Percentiles rank a stretch among this genome's conserved stretches.
Conservation (phyloP, 139 green algal genomes). For the Picocystis salinarum region DNA sequence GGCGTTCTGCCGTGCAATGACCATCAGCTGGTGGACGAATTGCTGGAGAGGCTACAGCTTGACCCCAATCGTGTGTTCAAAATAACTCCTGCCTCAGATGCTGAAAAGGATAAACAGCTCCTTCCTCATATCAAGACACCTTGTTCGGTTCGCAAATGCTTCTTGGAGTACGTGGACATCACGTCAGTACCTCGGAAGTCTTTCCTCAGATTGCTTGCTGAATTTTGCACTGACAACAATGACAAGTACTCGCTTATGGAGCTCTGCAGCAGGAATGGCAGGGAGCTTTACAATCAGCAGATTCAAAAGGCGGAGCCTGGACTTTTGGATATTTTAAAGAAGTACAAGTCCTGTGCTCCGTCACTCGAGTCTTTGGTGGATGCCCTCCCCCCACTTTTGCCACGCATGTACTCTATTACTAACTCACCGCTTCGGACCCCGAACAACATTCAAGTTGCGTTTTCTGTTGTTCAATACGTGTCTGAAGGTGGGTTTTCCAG, state of each 20-base stretch:
- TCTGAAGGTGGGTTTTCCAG: constrained; percentile 20
- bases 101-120: constrained; percentile 8
- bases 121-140: constrained; percentile 46
- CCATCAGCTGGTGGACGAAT: constrained; percentile 25
- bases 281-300: constrained; percentile 31
- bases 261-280: constrained; percentile 27
- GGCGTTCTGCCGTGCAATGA: constrained; percentile 62
- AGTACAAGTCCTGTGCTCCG: constrained; percentile 50
- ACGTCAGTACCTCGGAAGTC: constrained; percentile 48
- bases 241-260: constrained; percentile 43
- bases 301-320: constrained; percentile 29
- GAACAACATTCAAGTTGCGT: constrained; percentile 31
- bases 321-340: constrained; percentile 58
- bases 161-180: constrained; percentile 50
- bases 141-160: constrained; percentile 48
- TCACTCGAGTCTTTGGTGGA: constrained; percentile 59
- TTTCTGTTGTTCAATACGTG: constrained; percentile 24
- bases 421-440: constrained; percentile 15
- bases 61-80: constrained; percentile 25
- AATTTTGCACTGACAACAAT: constrained; percentile 42
- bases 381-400: constrained; percentile 44
- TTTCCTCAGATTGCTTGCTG: constrained; percentile 61
- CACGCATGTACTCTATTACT: constrained; percentile 77
- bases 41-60: constrained; percentile 31
- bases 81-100: constrained; percentile 12